A percentile compares a stretch with the other conserved stretches of the same genome.
phyloP scores from a whole-genome alignment of 768 basidiomycete genomes.

The Auricularia cornea region DNA sequence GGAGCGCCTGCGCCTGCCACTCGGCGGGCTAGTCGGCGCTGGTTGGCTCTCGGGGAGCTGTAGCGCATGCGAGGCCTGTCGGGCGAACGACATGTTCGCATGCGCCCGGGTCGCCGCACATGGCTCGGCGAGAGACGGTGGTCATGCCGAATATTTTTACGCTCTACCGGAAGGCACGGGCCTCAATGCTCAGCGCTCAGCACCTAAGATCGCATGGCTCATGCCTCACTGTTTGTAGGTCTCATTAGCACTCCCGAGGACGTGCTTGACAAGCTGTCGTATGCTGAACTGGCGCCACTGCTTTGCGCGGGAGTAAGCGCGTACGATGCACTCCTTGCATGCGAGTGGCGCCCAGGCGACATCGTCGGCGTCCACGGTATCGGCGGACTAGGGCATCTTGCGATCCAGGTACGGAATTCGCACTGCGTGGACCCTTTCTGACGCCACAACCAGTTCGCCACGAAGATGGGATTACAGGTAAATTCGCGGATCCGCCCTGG shows the following conservation, averaged over 20 bases:
- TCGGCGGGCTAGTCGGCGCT: conserved; percentile 24
- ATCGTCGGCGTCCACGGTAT: conserved; percentile 33
- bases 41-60: conserved; percentile 24
- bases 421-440: background rate
- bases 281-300: conserved; percentile 20
- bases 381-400: conserved; percentile 27
- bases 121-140: conserved; percentile 10
- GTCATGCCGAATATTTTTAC: conserved; percentile 12
- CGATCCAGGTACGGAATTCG: conserved; percentile 13
- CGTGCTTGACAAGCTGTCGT: conserved; percentile 14
- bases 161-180: conserved; percentile 9
- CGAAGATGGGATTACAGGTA: conserved; percentile 28
- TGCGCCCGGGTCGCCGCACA: conserved; percentile 18
- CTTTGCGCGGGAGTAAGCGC: conserved; percentile 32
- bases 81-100: conserved; percentile 16
- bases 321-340: conserved; percentile 23
- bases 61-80: conserved; percentile 17
- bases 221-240: conserved; percentile 3
- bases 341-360: conserved; percentile 23
- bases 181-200: too few species aligned
- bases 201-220: background rate
- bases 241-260: conserved; percentile 17
- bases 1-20: conserved; percentile 11
- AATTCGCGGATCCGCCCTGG: too few species aligned
- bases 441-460: conserved; percentile 12